Percentiles rank a stretch among this genome's conserved stretches.
These are phyloP conservation scores for Delitschia confertaspora DNA, from an alignment of 495 filamentous ascomycete genomes.

Conservation along the genomic window DNA sequence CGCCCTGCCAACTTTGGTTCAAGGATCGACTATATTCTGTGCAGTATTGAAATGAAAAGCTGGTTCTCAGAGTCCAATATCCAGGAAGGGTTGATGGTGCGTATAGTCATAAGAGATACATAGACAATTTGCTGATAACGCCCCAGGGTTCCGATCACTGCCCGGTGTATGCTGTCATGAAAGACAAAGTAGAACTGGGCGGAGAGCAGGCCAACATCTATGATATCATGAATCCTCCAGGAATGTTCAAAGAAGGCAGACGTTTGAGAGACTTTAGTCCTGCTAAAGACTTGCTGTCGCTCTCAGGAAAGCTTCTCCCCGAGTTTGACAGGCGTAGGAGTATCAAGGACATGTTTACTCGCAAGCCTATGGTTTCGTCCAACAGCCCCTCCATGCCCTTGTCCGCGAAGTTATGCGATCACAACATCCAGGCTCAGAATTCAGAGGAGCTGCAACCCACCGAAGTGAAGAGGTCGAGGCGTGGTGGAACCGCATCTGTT, in stretches of 20 bases:
- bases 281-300: slow-evolving; percentile 55
- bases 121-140: background rate
- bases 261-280: slow-evolving; percentile 55
- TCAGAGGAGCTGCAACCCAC: no score
- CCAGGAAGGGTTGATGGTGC: slow-evolving; percentile 80
- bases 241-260: slow-evolving; percentile 63
- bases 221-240: slow-evolving; percentile 74
- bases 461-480: no score
- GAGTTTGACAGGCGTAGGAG: slow-evolving; percentile 77
- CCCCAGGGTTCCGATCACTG: slow-evolving; percentile 85
- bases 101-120: slow-evolving; percentile 1
- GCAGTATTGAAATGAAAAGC: slow-evolving; percentile 65
- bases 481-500: no score
- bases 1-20: slow-evolving; percentile 86
- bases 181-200: slow-evolving; percentile 48
- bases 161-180: slow-evolving; percentile 76
- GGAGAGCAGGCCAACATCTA: slow-evolving; percentile 46
- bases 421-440: no score
- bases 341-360: slow-evolving; percentile 87
- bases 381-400: no score
- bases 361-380: slow-evolving; percentile 39
- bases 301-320: slow-evolving; percentile 72
- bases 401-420: no score
- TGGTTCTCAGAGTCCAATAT: slow-evolving; percentile 90
- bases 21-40: slow-evolving; percentile 88